Evolutionary conservation across 345 rosid species (phyloP).

Genomic region (Streptanthus diversifolius): DNA sequence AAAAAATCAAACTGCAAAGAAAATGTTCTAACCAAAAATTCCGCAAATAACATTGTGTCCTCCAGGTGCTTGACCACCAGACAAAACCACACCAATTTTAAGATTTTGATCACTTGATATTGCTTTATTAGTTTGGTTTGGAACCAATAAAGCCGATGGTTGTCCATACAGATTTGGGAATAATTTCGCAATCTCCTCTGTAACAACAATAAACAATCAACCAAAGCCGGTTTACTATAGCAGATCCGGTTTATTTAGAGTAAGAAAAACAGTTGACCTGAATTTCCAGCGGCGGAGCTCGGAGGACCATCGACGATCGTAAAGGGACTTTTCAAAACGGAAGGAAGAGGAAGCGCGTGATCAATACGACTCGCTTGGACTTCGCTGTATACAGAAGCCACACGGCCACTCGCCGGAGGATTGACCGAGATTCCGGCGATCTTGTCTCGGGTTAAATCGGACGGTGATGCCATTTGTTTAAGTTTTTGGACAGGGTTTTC

Average conservation of each 20-base stretch:
- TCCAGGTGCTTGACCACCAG: conserved; percentile 99
- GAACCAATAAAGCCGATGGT: conserved; percentile 69
- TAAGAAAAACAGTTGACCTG: conserved; percentile 42
- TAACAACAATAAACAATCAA: background rate
- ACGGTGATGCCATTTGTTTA: conserved; percentile 7
- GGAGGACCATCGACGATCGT: conserved; percentile 73
- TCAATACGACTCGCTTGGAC: conserved; percentile 79
- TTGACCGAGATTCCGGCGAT: conserved; percentile 27
- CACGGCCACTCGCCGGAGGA: conserved; percentile 37
- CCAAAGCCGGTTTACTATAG: too few species aligned
- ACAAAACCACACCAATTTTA: conserved; percentile 87
- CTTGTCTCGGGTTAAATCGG: conserved; percentile 22
- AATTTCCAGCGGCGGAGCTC: conserved; percentile 88
- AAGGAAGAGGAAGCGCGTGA: conserved; percentile 77
- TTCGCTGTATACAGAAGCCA: conserved; percentile 70
- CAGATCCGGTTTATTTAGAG: background rate
- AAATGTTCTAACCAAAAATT: conserved; percentile 56
- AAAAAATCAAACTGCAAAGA: background rate
- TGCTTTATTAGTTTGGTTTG: conserved; percentile 26
- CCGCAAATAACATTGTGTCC: conserved; percentile 98
- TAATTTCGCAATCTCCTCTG: conserved; percentile 83
- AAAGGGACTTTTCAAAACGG: conserved; percentile 62
- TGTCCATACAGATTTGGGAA: conserved; percentile 84
- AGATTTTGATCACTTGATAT: conserved; percentile 43
- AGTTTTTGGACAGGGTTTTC: background rate